Evolutionary conservation across 129 eudicot species (phyloP).

Genomic region (Flaveria ramosissima): DNA sequence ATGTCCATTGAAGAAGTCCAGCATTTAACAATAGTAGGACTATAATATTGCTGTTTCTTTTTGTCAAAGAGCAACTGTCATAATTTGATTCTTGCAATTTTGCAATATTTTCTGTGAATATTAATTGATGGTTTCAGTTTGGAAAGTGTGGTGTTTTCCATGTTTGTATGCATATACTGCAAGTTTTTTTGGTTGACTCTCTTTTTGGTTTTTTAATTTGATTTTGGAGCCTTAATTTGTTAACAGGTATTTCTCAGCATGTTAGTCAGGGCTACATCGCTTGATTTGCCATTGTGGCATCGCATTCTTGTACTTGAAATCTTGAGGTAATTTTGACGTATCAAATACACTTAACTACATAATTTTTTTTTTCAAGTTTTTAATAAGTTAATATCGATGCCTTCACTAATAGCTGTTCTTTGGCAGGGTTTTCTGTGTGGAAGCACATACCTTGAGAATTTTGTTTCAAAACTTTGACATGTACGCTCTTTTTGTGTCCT

Average conservation of each 20-base stretch:
- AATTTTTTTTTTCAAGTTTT: neutral
- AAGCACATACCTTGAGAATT: slow-evolving; percentile 84
- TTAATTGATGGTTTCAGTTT: slow-evolving; percentile 10
- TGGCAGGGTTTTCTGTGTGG: slow-evolving; percentile 98
- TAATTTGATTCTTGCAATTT: slow-evolving; percentile 8
- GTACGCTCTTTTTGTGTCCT: slow-evolving; percentile 48
- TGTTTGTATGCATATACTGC: slow-evolving; percentile 11
- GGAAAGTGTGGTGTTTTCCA: slow-evolving; percentile 1
- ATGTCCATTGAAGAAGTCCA: slow-evolving; percentile 11
- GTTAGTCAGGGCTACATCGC: slow-evolving; percentile 85
- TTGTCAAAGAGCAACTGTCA: slow-evolving; percentile 1
- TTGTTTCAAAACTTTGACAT: slow-evolving; percentile 96
- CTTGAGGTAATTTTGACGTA: slow-evolving; percentile 61
- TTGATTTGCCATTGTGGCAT: slow-evolving; percentile 98
- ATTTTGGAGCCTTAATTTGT: slow-evolving; percentile 17
- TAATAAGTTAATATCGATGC: slow-evolving; percentile 2
- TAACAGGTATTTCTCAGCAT: slow-evolving; percentile 95
- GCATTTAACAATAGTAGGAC: neutral
- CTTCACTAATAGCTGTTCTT: slow-evolving; percentile 26
- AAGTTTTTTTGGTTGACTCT: slow-evolving; percentile 16
- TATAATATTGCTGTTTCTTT: neutral
- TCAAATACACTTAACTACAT: slow-evolving; percentile 1
- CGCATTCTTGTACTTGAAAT: slow-evolving; percentile 98
- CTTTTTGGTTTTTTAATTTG: neutral
- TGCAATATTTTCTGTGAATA: slow-evolving; percentile 5